Percentiles rank a stretch among this genome's conserved stretches.
Evolutionary conservation across 208 protist genomes (phyloP).

Genomic region (Balamuthia mandrillaris): DNA sequence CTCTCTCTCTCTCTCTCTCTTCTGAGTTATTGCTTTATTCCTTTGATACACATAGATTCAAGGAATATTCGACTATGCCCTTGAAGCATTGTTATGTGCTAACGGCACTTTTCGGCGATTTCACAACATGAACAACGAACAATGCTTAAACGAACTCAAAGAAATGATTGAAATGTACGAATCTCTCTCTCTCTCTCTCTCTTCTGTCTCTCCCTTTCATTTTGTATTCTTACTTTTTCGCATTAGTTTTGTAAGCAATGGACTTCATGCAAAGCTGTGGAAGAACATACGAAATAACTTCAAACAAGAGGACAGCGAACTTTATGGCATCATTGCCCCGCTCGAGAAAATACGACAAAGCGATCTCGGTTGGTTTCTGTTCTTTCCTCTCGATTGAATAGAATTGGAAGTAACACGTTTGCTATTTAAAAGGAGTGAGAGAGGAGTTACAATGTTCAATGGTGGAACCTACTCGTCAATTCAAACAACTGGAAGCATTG

Average conservation of each 20-base stretch:
- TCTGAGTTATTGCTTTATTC: not conserved
- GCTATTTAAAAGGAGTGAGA: not conserved
- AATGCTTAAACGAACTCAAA: not conserved
- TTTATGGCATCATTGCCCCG: not conserved
- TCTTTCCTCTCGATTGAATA: not conserved
- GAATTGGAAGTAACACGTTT: not conserved
- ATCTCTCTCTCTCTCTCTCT: too few relatives aligned
- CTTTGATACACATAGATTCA: too few relatives aligned
- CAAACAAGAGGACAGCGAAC: not conserved
- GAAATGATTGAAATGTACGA: not conserved
- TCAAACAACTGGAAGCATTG: not conserved
- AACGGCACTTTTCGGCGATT: not conserved
- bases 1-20: too few relatives aligned
- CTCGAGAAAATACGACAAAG: not conserved
- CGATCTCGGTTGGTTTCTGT: not conserved
- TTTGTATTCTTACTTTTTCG: not conserved
- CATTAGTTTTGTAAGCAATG: not conserved
- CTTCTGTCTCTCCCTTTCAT: not conserved
- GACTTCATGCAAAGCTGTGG: constrained; percentile 10
- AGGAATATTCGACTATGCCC: too few relatives aligned
- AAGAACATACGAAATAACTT: not conserved
- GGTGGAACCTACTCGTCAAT: not conserved
- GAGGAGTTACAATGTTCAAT: not conserved
- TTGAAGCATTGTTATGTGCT: not conserved
- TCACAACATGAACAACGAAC: not conserved